A percentile compares a stretch with the other conserved stretches of the same genome.
Conservation (phyloP, 495 filamentous ascomycete genomes). For the Immersiella caudata region DNA sequence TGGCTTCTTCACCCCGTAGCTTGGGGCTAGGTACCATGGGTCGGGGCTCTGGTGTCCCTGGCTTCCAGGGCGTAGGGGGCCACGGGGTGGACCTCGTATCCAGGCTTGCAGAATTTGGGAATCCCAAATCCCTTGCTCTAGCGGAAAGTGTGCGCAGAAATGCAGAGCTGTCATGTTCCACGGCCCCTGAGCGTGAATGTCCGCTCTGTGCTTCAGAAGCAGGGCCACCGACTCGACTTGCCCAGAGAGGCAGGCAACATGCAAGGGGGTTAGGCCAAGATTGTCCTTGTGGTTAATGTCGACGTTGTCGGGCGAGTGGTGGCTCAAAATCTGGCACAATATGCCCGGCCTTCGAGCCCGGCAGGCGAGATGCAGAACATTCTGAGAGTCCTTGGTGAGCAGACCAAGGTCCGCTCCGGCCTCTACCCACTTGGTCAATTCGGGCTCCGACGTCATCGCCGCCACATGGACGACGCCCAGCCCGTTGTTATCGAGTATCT, state of each 20-base stretch:
- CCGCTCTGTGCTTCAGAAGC: slow-evolving; percentile 25
- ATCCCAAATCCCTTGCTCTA: not conserved
- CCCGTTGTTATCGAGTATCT: not conserved
- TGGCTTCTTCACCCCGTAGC: too few species aligned
- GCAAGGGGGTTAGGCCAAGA: slow-evolving; percentile 29
- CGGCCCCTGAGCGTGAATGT: slow-evolving; percentile 12
- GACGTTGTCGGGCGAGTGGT: slow-evolving; percentile 20
- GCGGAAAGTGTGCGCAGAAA: not conserved
- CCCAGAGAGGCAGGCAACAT: slow-evolving; percentile 28
- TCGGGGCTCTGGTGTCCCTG: not conserved
- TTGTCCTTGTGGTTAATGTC: slow-evolving; percentile 17
- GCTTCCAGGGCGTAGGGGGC: not conserved
- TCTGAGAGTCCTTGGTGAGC: slow-evolving; percentile 10
- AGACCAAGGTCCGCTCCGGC: slow-evolving; percentile 10
- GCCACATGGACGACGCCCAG: not conserved
- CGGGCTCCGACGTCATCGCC: not conserved
- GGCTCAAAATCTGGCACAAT: slow-evolving; percentile 18
- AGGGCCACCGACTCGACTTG: slow-evolving; percentile 11
- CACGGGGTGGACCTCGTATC: not conserved
- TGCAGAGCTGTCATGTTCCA: not conserved
- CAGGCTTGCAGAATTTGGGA: not conserved
- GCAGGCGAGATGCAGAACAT: slow-evolving; percentile 26
- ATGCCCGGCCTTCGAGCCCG: slow-evolving; percentile 16
- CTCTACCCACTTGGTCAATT: slow-evolving; percentile 6
- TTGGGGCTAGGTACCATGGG: not conserved